Base-by-base conservation (phyloP, 2,329 filamentous ascomycete species). In the Alternaria novae-zelandiae region DNA sequence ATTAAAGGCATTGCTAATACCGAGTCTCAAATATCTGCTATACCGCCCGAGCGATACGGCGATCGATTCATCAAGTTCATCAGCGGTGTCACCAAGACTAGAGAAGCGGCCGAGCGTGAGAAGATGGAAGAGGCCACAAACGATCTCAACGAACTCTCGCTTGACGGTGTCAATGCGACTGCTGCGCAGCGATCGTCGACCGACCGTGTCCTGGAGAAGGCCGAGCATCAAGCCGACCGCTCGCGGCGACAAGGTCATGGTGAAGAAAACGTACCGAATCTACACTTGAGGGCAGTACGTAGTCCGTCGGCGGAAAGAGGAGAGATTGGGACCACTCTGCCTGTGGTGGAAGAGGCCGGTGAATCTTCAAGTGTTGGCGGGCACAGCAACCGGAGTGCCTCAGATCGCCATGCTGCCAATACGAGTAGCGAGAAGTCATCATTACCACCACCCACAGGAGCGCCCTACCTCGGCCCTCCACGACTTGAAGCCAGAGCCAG, bases 51-150 rank as follows among this genome's bases (percentile, higher is more conserved):
- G 65, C 87, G 93, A 61, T 99, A 99, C 74, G 96, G 96, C 26
- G 93, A 98, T 62, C 90, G 96, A 6, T 99, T 99, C 79, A 87
- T 96, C 78, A 91, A 92, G 69, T 99, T 99, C 79, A 94, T 99
- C 75, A 90, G 90, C 54, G 90, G 91, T 41, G 91, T 97, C 68
- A 97, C 96, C 20, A 96, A 94, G 88, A 96, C 94, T 2, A 86
- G 88, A 13, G 95, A 98, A 82, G 92, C 96, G 77, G 93, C 90
- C 13, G 87, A 89, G 46, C 86, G 90, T 47, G 82, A 84, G 66
- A 80, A 80, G 64, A 68, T 78, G 21, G 79, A 82, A 44, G 74
- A 78, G 61, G 70, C 63, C 58, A 63, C 70, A 57, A 70, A 72
- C 25, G 70, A 77, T 2, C 61, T 78, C 15, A 71, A 77, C 47